Base-by-base conservation (phyloP, 2,329 filamentous ascomycete genomes). In the Diaporthe sp. region DNA sequence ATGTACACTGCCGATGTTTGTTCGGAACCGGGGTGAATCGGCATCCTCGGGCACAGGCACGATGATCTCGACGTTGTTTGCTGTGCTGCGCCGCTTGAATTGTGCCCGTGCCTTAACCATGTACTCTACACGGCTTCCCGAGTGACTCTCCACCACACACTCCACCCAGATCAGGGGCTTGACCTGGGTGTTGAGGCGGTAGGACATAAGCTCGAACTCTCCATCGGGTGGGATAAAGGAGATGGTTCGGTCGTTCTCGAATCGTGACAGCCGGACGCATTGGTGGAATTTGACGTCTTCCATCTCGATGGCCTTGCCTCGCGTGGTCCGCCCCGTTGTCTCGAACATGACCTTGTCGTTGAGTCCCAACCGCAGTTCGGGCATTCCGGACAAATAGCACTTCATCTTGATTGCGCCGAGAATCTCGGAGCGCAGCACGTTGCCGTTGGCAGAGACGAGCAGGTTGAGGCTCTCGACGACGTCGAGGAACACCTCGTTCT, bases 341-440 rank as follows among this genome's bases (percentile, higher is more conserved):
- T 99, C 97, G 82, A 99, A 99, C 97, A 99, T 99, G 84, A 95
- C 97, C 86, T 99, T 99, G 88, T 99, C 97, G 87, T 99, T 99
- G 82, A 99, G 86, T 6, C 97, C 97, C 68, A 99, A 86, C 38
- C 97, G 93, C 81, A 99, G 86, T 86, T 99, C 97, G 15, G 97
- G 97, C 97, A 99, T 99, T 74, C 97, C 97, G 61, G 95, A 98
- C 22, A 99, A 89, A 82, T 99, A 99, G 86, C 97, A 99, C 86
- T 99, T 99, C 97, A 99, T 98, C 87, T 99, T 99, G 84, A 99
- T 93, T 57, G 97, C 96, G 72, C 97, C 97, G 33, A 99, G 89
- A 80, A 99, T 99, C 86, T 99, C 97, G 10, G 95, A 98, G 33
- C 97, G 93, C 76, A 99, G 87, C 6, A 99, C 97, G 82, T 98